These are phyloP conservation scores for Neoarthrinium moseri DNA, from an alignment of 2,329 filamentous ascomycete species.

Conservation along the genomic window DNA sequence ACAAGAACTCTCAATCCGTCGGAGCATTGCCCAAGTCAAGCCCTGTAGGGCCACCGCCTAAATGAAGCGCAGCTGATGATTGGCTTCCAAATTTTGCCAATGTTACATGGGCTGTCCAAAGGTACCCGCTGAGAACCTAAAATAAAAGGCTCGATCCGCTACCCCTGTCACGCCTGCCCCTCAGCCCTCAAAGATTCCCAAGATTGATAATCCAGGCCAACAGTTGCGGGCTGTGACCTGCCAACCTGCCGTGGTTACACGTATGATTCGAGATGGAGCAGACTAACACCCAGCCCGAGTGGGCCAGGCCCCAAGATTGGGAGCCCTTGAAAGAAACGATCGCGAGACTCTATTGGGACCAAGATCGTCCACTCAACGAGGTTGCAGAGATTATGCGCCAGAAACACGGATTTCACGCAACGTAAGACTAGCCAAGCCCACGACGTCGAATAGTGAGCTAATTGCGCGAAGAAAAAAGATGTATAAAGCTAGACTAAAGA, in stretches of 20 bases:
- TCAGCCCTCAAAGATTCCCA: no score
- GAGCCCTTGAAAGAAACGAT: not conserved
- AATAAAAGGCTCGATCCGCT: no score
- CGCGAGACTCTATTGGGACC: constrained; percentile 1
- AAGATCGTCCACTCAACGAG: constrained; percentile 6
- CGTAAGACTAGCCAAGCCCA: not conserved
- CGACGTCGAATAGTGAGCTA: not conserved
- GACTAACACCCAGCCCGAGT: not conserved
- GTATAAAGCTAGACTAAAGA: constrained; percentile 2
- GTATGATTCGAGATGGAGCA: not conserved
- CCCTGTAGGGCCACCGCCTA: no score
- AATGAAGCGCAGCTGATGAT: no score
- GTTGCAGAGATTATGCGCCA: constrained; percentile 9
- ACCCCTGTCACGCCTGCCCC: no score
- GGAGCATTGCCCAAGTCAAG: no score
- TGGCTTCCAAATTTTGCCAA: no score
- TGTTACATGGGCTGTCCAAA: no score
- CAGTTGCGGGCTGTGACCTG: no score
- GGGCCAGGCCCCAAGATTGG: constrained; percentile 6
- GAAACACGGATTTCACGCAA: not conserved
- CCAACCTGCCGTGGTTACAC: not conserved
- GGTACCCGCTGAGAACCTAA: no score
- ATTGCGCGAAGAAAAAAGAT: not conserved
- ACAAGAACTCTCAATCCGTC: no score
- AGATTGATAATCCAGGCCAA: no score